A percentile compares a stretch with the other conserved stretches of the same genome.
phyloP scores from a whole-genome alignment of 1,284 basidiomycete genomes.

The Ustilago esculenta region DNA sequence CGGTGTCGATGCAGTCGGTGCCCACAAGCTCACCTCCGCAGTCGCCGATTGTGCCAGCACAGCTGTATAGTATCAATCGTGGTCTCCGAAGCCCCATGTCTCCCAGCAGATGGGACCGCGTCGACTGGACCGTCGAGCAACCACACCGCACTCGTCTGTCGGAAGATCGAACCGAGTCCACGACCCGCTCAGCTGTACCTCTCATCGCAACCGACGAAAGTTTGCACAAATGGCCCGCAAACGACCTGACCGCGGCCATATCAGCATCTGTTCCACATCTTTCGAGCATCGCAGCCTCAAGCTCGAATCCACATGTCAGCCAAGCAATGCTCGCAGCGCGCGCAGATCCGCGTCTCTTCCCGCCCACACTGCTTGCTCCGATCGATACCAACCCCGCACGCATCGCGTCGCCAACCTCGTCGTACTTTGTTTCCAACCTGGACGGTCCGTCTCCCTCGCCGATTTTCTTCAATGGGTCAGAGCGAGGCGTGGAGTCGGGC shows the following conservation, averaged over 20 bases:
- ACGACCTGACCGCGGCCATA: background rate
- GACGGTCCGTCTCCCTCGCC: constrained; percentile 15
- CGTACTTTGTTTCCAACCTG: constrained; percentile 29
- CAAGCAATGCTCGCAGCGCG: constrained; percentile 27
- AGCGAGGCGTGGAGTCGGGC: background rate
- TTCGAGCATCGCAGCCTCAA: background rate
- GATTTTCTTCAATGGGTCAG: constrained; percentile 4
- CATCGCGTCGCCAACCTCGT: constrained; percentile 11
- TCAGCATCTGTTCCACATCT: constrained; percentile 12
- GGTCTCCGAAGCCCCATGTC: constrained; percentile 10
- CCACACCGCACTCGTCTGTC: background rate
- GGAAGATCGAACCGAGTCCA: constrained; percentile 1
- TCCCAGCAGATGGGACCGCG: background rate
- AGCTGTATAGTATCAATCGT: background rate
- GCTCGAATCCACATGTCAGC: constrained; percentile 8
- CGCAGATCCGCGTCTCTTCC: constrained; percentile 29
- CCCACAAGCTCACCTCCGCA: constrained; percentile 14
- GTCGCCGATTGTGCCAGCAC: constrained; percentile 8
- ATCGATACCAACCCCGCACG: background rate
- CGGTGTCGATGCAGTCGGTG: constrained; percentile 22
- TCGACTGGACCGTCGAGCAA: constrained; percentile 6
- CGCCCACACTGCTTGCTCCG: background rate
- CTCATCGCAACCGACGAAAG: background rate
- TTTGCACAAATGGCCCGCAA: background rate
- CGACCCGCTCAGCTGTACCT: background rate